Evolutionary conservation across 352 stramenopile genomes (phyloP).

Genomic region (Phytophthora brassicae): DNA sequence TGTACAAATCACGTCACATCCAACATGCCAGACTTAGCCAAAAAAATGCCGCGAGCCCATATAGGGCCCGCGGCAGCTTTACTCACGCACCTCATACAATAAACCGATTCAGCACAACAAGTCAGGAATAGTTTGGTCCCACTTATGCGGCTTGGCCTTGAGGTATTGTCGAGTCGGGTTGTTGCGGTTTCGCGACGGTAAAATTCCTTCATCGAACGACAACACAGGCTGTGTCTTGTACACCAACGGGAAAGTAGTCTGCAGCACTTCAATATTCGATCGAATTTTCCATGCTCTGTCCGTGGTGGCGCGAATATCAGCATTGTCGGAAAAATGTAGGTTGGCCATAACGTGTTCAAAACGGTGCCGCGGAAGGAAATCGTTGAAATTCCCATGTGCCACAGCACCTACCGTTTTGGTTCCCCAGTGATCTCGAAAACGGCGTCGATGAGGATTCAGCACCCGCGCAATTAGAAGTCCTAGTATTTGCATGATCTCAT

Average conservation of each 20-base stretch:
- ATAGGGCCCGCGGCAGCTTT: too few species aligned
- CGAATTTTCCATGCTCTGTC: constrained; percentile 7
- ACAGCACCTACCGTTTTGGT: background rate
- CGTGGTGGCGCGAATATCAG: background rate
- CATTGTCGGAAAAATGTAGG: constrained; percentile 21
- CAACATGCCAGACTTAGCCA: constrained; percentile 15
- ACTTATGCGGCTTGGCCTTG: constrained; percentile 17
- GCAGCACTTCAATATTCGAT: background rate
- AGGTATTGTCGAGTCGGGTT: too few species aligned
- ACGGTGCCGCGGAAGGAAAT: constrained; percentile 8
- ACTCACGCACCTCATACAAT: constrained; percentile 20
- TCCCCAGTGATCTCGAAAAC: constrained; percentile 8
- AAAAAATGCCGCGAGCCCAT: background rate
- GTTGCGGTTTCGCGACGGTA: background rate
- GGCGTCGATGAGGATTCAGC: constrained; percentile 1
- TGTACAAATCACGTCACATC: constrained; percentile 4
- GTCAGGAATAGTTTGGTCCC: constrained; percentile 19
- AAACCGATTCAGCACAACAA: constrained; percentile 10
- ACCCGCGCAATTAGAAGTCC: constrained; percentile 2
- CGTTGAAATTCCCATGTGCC: constrained; percentile 6
- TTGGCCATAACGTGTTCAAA: constrained; percentile 12
- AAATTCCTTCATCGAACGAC: constrained; percentile 9
- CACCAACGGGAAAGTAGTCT: background rate
- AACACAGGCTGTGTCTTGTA: constrained; percentile 7
- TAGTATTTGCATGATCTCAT: background rate